These are phyloP conservation scores for Cymbidium sinense DNA, from an alignment of 106 monocot genomes.

Conservation along the genomic window DNA sequence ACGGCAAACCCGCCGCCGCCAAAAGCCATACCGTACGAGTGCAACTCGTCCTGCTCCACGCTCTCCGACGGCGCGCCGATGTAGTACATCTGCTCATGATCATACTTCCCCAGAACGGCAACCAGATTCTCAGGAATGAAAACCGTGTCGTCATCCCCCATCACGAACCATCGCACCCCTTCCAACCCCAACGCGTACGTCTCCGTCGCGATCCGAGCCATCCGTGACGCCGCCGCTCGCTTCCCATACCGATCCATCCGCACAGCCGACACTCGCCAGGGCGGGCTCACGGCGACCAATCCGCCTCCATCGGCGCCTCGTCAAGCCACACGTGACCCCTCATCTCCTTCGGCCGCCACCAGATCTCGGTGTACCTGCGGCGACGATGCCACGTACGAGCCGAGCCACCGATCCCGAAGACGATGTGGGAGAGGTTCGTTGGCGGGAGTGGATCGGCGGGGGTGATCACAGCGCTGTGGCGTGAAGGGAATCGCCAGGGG, in stretches of 20 bases:
- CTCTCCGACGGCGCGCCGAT: slow-evolving; percentile 73
- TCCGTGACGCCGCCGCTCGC: slow-evolving; percentile 50
- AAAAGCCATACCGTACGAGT: slow-evolving; percentile 83
- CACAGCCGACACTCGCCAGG: slow-evolving; percentile 36
- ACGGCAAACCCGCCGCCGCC: slow-evolving; percentile 88
- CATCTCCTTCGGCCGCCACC: slow-evolving; percentile 52
- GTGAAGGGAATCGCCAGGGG: neutral
- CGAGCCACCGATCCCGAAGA: slow-evolving; percentile 71
- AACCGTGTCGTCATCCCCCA: slow-evolving; percentile 95
- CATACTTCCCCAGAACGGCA: slow-evolving; percentile 61
- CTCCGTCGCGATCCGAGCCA: slow-evolving; percentile 60
- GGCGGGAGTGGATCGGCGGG: neutral
- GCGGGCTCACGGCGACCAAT: slow-evolving; percentile 38
- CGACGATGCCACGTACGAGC: slow-evolving; percentile 48
- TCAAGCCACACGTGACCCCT: slow-evolving; percentile 70
- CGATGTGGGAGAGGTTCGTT: slow-evolving; percentile 58
- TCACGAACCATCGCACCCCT: slow-evolving; percentile 69
- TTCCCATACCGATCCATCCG: slow-evolving; percentile 37
- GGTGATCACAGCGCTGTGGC: neutral
- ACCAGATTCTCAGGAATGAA: slow-evolving; percentile 78
- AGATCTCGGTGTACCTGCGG: slow-evolving; percentile 53
- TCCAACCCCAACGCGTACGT: slow-evolving; percentile 13
- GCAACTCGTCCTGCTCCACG: slow-evolving; percentile 69
- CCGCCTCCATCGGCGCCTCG: slow-evolving; percentile 18
- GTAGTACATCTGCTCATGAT: slow-evolving; percentile 71